Percentiles rank a stretch among this genome's conserved stretches.
Conservation (phyloP, 1,284 basidiomycete genomes). For the Phellopilus nigrolimitatus region DNA sequence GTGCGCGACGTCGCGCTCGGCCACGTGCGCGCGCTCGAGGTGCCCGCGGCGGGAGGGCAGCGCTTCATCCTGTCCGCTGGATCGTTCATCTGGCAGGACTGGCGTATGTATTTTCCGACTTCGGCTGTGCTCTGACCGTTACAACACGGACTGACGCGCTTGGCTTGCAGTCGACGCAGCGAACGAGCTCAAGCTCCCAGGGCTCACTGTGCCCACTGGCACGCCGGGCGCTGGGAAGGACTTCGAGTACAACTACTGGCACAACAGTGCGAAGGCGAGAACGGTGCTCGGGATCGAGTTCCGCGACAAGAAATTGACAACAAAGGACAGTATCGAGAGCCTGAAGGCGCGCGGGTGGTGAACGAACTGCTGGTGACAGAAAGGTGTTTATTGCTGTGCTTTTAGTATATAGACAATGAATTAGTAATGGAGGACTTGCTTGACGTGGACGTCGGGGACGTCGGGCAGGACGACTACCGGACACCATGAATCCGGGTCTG, state of each 20-base stretch:
- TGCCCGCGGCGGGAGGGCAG: constrained; percentile 36
- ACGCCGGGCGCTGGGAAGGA: constrained; percentile 15
- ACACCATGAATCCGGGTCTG: no score
- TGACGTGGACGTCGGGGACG: no score
- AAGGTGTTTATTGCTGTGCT: no score
- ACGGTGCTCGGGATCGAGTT: constrained; percentile 16
- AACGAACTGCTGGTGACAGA: no score
- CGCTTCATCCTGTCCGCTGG: constrained; percentile 33
- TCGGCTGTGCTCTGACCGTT: background rate
- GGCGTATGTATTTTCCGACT: constrained; percentile 15
- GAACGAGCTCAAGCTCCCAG: constrained; percentile 8
- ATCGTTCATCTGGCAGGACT: constrained; percentile 19
- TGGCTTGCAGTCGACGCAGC: constrained; percentile 14
- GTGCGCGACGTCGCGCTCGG: constrained; percentile 43
- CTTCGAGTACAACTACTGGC: background rate
- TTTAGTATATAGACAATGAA: no score
- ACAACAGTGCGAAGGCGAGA: constrained; percentile 6
- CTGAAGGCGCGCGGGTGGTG: constrained; percentile 19
- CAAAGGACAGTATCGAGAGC: constrained; percentile 17
- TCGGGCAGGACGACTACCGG: no score
- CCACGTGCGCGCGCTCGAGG: constrained; percentile 40
- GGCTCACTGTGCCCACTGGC: constrained; percentile 11
- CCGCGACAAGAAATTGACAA: constrained; percentile 9
- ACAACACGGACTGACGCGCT: background rate
- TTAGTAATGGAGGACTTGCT: no score